Evolutionary conservation across 352 stramenopile genomes (phyloP), one percentile per base, ranked within the genome.

Genomic region (Thraustochytrium striatum): DNA sequence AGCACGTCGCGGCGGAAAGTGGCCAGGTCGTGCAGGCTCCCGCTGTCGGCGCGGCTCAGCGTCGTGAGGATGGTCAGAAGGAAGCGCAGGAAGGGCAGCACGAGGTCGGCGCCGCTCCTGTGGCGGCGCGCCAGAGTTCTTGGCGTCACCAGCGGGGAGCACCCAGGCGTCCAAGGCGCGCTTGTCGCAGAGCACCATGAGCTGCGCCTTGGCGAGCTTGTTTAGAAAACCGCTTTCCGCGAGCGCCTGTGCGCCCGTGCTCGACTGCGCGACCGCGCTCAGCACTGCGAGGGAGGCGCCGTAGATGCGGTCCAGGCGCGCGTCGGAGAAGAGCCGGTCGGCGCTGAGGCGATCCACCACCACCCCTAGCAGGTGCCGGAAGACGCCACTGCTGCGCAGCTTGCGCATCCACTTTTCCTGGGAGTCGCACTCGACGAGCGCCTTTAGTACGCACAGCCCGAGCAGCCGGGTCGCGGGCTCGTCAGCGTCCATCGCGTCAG

Each of bases 131-230:
- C 44, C 44, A 5, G 59, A 70, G 0, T 53, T 70, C 5, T 70
- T 38, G 21, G 32, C 61, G 25, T 62, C 52, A 11, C 52, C 50
- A 30, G 44, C 61, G 16, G 65, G 43, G 50, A 21, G n/a, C 5
- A 38, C 65, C 65, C 65, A 75, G 47, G 65, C 65, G 35, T 75
- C 65, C 21, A 75, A 43, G 3, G 65, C 43, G 44, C 65, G 65
- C 52, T 75, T 75, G 32, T 75, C 65, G 30, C 65, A 75, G 21
- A 75, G 39, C 13, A 75, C 28, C 32, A 75, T 30, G 11, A 75
- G 65, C 21, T 39, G 39, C 21, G 32, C 50, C 21, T 16, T 61
- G 7, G 32, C 35, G 2, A 75, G 65, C 3, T 43, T 30, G 41
- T 75, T 25, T n/a, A 75, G 39, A 61, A 75, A 75, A 30, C 61